Evolutionary conservation across 1,284 basidiomycete genomes (phyloP), one percentile per base, ranked within the genome.

Genomic region (Trametes hirsuta): DNA sequence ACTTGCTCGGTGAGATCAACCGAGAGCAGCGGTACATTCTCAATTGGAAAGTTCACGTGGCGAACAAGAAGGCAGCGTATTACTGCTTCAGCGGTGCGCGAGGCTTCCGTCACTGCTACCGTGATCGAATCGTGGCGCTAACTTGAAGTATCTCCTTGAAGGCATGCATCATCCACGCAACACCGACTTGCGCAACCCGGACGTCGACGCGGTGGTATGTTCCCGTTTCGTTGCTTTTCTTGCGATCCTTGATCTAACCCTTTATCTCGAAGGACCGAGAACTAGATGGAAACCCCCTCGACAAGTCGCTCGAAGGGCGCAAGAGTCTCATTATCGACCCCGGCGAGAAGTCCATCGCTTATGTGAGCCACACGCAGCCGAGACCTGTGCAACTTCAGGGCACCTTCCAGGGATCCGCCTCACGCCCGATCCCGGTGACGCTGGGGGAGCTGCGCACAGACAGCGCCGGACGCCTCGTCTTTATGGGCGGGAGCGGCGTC

Each of bases 31-130:
- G 39, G 10, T 70, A 65, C 48, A 37, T n/a, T 1, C 41, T 71
- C 24, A 53, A 45, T 22, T 71, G 69, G 69, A 65, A 40, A 5
- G 68, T 70, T 14, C 61, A 69, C 30, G 69, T 71, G 12, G 69
- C 69, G 12, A 71, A 71, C 50, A 63, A 62, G 53, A 71, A 71
- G 58, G 61, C 60, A 8, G 48, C 69, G 10, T 66, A 45, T 37
- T 50, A 56, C 37, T 47, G 47, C n/a, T 66, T 62, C 53, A n/a
- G 47, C 47, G 58, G 51, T 59, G 48, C 2, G 34, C 34, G 22
- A 14, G 4, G 24, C 30, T 15, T 35, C 30, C n/a, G 36, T 10
- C 18, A 36, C 18, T 35, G 11, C 30, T 24, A 34, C 9, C 22
- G 21, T 30, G 30, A 30, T 30, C 4, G 30, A 30, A 30, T 30